Evolutionary conservation across 2,329 filamentous ascomycete genomes (phyloP), one percentile per base, ranked within the genome.

Genomic region (Ophioceras dolichostomum): DNA sequence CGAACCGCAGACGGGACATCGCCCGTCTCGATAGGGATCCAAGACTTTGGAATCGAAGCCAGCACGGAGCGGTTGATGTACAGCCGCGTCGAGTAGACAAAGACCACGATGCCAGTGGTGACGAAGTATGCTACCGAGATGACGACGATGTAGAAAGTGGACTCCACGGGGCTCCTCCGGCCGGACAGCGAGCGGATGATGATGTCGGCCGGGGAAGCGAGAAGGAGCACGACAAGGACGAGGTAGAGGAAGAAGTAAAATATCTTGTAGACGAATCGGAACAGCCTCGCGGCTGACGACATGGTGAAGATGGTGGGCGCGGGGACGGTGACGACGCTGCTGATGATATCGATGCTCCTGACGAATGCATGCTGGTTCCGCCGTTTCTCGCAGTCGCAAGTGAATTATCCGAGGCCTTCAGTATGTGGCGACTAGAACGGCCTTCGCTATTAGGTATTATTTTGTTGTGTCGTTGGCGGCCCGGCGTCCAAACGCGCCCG

Each of bases 21-120:
- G 45, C 81, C 83, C 54, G 85, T 83, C 48, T 91, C 85, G 44
- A 94, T 69, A 0, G 88, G 88, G 13, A 94, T 73, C 72, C 84
- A 93, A 38, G 75, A 65, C 56, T 89, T 91, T 2, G 91, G 91
- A 41, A 98, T 94, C 4, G 76, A 79, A 14, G 79, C 74, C 8
- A 96, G 69, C 8, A 83, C 77, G 32, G 72, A 82, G 43, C 84
- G 77, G 51, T 85, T 93, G 37, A 89, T 84, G 59, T 89, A 95
- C 16, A 95, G 72, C n/a, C 91, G 72, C 37, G 78, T 75, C 39
- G 79, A 72, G 56, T 94, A 95, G 49, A 95, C 74, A 49, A 94
- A 76, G 32, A 75, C 58, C 31, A 85, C 73, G 37, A 87, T 61
- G 32, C 83, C 43, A 32, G 81, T 65, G 12, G 85, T 86, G 34